Percentiles rank a stretch among this genome's conserved stretches.
These are phyloP conservation scores for Oidium heveae DNA, from an alignment of 2,329 filamentous ascomycete genomes.

Conservation along the genomic window DNA sequence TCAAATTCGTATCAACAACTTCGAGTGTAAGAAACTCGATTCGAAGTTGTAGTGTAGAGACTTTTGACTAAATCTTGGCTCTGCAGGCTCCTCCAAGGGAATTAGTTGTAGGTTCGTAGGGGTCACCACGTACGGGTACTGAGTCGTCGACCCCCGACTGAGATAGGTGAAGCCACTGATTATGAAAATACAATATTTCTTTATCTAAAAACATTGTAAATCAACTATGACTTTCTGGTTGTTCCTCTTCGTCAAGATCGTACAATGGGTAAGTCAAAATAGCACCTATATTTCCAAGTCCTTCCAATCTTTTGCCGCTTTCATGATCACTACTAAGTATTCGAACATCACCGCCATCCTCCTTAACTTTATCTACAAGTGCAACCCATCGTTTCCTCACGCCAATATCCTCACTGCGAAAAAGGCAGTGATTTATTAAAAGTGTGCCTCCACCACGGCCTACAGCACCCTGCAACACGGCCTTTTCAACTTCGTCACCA, in stretches of 20 bases:
- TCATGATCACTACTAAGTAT: conserved; percentile 88
- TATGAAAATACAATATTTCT: no score
- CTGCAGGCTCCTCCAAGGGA: no score
- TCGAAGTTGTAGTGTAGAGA: no score
- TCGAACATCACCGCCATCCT: conserved; percentile 63
- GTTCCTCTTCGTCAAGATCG: conserved; percentile 48
- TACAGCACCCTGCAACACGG: conserved; percentile 69
- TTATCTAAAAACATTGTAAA: no score
- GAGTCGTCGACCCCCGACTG: no score
- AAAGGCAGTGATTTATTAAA: conserved; percentile 67
- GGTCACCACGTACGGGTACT: no score
- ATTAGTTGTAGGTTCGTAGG: no score
- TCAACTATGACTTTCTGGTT: background rate
- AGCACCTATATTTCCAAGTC: conserved; percentile 66
- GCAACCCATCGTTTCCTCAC: conserved; percentile 58
- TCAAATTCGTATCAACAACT: no score
- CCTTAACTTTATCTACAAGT: conserved; percentile 70
- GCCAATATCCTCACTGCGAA: conserved; percentile 56
- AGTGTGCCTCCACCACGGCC: conserved; percentile 65
- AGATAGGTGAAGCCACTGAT: no score
- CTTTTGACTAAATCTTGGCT: no score
- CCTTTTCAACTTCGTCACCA: conserved; percentile 52
- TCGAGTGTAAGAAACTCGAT: no score
- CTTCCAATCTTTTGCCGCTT: conserved; percentile 65
- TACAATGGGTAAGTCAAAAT: conserved; percentile 71